A percentile compares a stretch with the other conserved stretches of the same genome.
Conservation (phyloP, 2,329 filamentous ascomycete species). For the Fusarium liriodendri region DNA sequence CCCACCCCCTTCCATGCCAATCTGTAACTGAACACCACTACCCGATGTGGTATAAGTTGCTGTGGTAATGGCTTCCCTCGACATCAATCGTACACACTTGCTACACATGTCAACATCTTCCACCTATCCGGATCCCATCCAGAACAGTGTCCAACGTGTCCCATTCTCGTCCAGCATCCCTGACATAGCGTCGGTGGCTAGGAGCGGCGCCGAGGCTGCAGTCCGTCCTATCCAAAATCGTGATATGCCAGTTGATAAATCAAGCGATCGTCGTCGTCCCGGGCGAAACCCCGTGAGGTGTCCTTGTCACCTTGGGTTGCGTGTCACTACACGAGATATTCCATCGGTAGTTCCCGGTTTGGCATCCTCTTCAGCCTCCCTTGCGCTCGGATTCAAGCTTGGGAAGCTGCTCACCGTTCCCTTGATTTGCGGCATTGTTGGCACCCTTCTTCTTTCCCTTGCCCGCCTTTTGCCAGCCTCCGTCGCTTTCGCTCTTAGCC, state of each 20-base stretch:
- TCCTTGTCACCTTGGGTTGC: neutral
- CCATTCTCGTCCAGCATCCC: slow-evolving; percentile 10
- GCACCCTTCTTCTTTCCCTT: slow-evolving; percentile 61
- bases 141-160: slow-evolving; percentile 41
- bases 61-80: slow-evolving; percentile 24
- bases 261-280: slow-evolving; percentile 9
- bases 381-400: slow-evolving; percentile 71
- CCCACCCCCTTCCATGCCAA: slow-evolving; percentile 30
- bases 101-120: slow-evolving; percentile 30
- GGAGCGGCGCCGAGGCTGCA: slow-evolving; percentile 14
- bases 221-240: slow-evolving; percentile 41
- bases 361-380: slow-evolving; percentile 59
- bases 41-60: slow-evolving; percentile 34
- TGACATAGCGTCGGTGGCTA: slow-evolving; percentile 18
- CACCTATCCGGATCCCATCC: slow-evolving; percentile 35
- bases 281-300: neutral
- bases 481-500: slow-evolving; percentile 66
- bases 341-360: slow-evolving; percentile 27
- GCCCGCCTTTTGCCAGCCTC: slow-evolving; percentile 69
- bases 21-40: slow-evolving; percentile 35
- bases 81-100: slow-evolving; percentile 43
- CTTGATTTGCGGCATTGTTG: slow-evolving; percentile 50
- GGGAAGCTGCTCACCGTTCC: slow-evolving; percentile 64
- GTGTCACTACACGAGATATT: neutral
- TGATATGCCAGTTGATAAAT: slow-evolving; percentile 21